phyloP scores from a whole-genome alignment of 306 rosid species.

The Sicyos edulis region DNA sequence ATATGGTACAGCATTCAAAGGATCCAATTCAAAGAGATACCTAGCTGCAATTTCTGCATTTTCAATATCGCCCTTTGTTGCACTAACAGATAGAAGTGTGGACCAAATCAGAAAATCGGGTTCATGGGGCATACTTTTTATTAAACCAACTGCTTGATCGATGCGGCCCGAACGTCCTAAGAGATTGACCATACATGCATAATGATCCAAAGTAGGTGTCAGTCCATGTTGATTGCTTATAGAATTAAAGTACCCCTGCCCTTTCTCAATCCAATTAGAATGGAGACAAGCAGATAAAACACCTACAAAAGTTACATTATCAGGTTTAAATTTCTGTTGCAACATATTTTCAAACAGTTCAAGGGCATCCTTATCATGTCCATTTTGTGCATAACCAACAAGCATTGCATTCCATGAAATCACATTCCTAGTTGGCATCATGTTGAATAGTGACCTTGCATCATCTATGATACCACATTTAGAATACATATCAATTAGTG shows the following conservation, averaged over 20 bases:
- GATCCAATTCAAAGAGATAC: constrained; percentile 30
- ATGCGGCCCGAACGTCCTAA: constrained; percentile 26
- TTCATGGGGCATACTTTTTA: constrained; percentile 30
- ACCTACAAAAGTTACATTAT: constrained; percentile 29
- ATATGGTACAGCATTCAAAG: constrained; percentile 29
- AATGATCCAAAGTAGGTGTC: constrained; percentile 31
- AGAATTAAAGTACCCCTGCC: constrained; percentile 27
- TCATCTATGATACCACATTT: constrained; percentile 29
- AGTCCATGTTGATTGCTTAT: constrained; percentile 24
- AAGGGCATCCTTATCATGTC: constrained; percentile 26
- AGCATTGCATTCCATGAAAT: constrained; percentile 34
- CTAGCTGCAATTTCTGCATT: constrained; percentile 27
- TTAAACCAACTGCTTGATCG: constrained; percentile 26
- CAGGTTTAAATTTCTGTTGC: constrained; percentile 24
- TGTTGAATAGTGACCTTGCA: constrained; percentile 25
- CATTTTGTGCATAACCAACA: constrained; percentile 33
- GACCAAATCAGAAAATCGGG: constrained; percentile 32
- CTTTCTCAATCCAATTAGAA: constrained; percentile 25
- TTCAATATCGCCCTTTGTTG: constrained; percentile 20
- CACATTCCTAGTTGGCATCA: constrained; percentile 26
- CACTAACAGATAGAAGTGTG: constrained; percentile 25
- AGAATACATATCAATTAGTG: constrained; percentile 34
- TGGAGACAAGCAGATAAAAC: constrained; percentile 35
- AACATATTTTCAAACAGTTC: constrained; percentile 27
- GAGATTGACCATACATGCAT: constrained; percentile 33